Evolutionary conservation across 495 filamentous ascomycete genomes (phyloP).

Genomic region (Podospora anserina): DNA sequence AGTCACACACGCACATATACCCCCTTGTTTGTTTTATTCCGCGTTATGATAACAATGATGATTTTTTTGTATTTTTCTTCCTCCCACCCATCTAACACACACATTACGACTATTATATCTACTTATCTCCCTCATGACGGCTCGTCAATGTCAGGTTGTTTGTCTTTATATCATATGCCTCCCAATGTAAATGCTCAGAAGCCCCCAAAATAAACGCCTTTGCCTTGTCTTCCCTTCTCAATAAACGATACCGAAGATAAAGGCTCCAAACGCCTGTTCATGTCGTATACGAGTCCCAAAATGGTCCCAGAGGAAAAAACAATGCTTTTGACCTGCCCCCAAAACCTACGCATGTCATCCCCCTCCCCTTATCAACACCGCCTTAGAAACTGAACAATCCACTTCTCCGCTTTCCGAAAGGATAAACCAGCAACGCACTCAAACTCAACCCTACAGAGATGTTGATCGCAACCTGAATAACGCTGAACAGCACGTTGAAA

Average conservation of each 20-base stretch:
- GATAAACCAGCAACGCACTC: constrained; percentile 83
- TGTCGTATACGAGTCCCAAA: neutral
- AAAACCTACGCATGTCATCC: neutral
- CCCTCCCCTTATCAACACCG: neutral
- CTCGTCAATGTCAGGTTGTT: neutral
- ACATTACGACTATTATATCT: neutral
- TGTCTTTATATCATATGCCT: neutral
- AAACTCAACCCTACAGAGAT: constrained; percentile 90
- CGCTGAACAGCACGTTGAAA: constrained; percentile 79
- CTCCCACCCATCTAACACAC: neutral
- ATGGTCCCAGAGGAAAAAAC: neutral
- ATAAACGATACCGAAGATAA: neutral
- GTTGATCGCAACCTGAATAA: constrained; percentile 89
- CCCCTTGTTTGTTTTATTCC: neutral
- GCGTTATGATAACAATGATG: neutral
- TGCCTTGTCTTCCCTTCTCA: neutral
- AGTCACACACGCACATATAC: neutral
- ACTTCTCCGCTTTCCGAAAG: constrained; percentile 83
- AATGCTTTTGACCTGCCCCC: neutral
- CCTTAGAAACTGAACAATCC: constrained; percentile 82
- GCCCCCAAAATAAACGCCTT: neutral
- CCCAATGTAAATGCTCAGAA: neutral
- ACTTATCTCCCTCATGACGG: neutral
- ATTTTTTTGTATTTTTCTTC: neutral
- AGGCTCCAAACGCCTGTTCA: neutral